Conservation (phyloP, 345 rosid genomes). For the Erysimum cheiranthoides region DNA sequence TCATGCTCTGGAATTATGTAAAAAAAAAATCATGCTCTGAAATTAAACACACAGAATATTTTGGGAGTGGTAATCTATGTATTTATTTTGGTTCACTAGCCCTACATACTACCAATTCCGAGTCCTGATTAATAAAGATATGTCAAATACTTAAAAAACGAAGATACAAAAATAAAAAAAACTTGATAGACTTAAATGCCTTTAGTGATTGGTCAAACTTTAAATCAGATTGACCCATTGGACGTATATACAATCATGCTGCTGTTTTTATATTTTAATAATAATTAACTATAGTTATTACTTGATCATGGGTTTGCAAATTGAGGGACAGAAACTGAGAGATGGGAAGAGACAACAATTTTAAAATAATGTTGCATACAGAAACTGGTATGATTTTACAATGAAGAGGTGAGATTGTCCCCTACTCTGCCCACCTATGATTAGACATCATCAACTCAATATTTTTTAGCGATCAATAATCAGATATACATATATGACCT, state of each 20-base stretch:
- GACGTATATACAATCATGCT: neutral
- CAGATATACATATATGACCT: neutral
- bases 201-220: slow-evolving; percentile 14
- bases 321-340: slow-evolving; percentile 26
- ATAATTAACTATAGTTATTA: neutral
- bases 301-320: neutral
- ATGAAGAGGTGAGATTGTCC: slow-evolving; percentile 26
- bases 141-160: neutral
- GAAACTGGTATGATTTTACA: slow-evolving; percentile 29
- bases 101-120: neutral
- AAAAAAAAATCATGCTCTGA: no score
- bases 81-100: neutral
- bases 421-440: slow-evolving; percentile 28
- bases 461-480: neutral
- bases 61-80: neutral
- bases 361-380: neutral
- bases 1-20: no score
- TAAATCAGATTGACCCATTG: neutral
- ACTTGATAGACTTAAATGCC: neutral
- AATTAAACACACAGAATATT: neutral
- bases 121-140: no score
- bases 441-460: slow-evolving; percentile 11
- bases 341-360: slow-evolving; percentile 19
- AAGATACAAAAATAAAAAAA: neutral
- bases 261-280: neutral